Evolutionary conservation across 2,329 filamentous ascomycete species (phyloP), one percentile per base, ranked within the genome.

Genomic region (Nigrospora oryzae): DNA sequence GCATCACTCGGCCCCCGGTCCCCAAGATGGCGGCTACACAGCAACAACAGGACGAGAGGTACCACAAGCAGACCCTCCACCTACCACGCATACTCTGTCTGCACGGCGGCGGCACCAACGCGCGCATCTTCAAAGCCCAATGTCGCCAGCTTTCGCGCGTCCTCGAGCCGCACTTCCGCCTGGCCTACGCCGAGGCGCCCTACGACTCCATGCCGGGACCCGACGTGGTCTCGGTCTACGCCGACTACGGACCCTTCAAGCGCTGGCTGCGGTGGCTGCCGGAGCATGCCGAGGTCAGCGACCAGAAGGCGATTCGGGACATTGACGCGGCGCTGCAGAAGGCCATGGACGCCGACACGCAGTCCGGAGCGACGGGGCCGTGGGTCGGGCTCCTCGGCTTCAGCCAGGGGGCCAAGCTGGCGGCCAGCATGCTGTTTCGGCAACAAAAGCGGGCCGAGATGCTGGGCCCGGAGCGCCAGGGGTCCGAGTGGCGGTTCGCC

Each of bases 21-120:
- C 23, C 23, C 23, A 28, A 28, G 7, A 28, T 28, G 23, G 8
- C 23, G 5, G 10, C 23, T 41, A 41, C 14, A 31, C 5, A 30
- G 13, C 11, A 39, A 15, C 3, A 4, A 16, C 2, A 10, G 13
- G 14, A 28, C 28, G 15, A 14, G 15, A n/a, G 8, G 11, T 42
- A 42, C 19, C 32, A 35, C 19, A 19, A 17, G 16, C 14, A 45
- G 34, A 59, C 54, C 28, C 45, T 56, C 42, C 46, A 60, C 47
- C 67, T 73, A 28, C 84, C 84, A 3, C 81, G 85, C 47, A 79
- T 90, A 53, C 81, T 90, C 53, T 89, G 84, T 64, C 79, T 90
- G n/a, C 86, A 90, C 62, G 86, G 86, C 59, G 86, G 85, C 55
- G 86, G 86, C 49, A 80, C 83, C 51, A 89, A 84, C 56, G 81